phyloP scores from a whole-genome alignment of 805 yeast species.

The Diddensiella caesifluorescens region DNA sequence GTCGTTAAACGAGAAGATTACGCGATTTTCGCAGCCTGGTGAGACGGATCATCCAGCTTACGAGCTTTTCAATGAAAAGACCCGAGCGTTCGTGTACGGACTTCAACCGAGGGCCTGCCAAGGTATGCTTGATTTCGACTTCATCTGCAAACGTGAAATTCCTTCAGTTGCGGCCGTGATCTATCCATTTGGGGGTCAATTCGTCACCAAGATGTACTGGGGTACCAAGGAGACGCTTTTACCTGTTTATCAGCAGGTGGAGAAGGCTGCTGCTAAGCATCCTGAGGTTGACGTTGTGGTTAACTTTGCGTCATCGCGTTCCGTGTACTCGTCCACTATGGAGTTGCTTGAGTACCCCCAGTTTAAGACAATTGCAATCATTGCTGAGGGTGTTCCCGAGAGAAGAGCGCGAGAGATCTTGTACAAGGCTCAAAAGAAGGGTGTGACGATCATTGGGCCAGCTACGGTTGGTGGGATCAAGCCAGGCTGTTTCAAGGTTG shows the following conservation, averaged over 20 bases:
- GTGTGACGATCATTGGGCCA: slow-evolving; percentile 44
- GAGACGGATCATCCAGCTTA: slow-evolving; percentile 16
- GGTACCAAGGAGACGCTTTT: slow-evolving; percentile 43
- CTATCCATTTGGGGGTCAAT: slow-evolving; percentile 44
- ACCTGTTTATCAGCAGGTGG: slow-evolving; percentile 42
- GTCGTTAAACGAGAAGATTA: slow-evolving; percentile 25
- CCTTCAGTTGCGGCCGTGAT: slow-evolving; percentile 45
- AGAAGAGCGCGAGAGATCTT: slow-evolving; percentile 45
- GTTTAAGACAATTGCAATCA: slow-evolving; percentile 42
- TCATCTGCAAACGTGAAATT: slow-evolving; percentile 40
- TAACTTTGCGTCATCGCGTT: slow-evolving; percentile 43
- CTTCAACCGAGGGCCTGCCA: slow-evolving; percentile 45
- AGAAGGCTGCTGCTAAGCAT: slow-evolving; percentile 38
- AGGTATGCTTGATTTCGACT: slow-evolving; percentile 46
- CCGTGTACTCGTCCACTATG: slow-evolving; percentile 44
- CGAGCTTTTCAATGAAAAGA: slow-evolving; percentile 39
- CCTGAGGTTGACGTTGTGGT: slow-evolving; percentile 46
- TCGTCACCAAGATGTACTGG: slow-evolving; percentile 44
- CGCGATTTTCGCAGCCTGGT: slow-evolving; percentile 8
- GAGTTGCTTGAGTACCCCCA: slow-evolving; percentile 43
- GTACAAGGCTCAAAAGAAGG: slow-evolving; percentile 39
- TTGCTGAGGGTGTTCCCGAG: slow-evolving; percentile 47
- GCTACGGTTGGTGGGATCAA: slow-evolving; percentile 47
- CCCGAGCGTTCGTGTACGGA: slow-evolving; percentile 42
- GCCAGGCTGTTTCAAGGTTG: slow-evolving; percentile 46